A percentile compares a stretch with the other conserved stretches of the same genome.
These are phyloP conservation scores for Ophiostoma piceae DNA, from an alignment of 2,329 filamentous ascomycete genomes.

Conservation along the genomic window DNA sequence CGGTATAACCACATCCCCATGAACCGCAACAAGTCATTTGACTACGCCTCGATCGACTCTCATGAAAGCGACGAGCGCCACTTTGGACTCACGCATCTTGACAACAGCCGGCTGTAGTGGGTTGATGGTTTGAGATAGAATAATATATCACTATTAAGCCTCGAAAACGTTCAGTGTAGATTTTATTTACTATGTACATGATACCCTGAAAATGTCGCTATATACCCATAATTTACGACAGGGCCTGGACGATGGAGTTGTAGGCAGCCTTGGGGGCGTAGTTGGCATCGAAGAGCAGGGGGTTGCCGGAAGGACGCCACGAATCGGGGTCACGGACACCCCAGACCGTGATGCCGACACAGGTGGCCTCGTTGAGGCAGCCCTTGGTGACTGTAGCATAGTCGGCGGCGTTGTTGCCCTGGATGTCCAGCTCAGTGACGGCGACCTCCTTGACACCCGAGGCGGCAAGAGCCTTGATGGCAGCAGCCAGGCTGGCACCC, in stretches of 20 bases:
- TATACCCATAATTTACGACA: conserved; percentile 25
- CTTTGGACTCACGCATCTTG: conserved; percentile 29
- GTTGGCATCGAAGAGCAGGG: conserved; percentile 50
- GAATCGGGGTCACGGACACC: conserved; percentile 48
- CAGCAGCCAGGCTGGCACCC: conserved; percentile 42
- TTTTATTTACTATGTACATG: neutral
- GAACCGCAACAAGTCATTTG: conserved; percentile 36
- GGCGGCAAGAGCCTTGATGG: conserved; percentile 49
- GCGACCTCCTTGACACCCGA: conserved; percentile 53
- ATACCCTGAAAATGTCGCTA: neutral
- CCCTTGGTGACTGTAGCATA: conserved; percentile 55
- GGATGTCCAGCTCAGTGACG: conserved; percentile 65
- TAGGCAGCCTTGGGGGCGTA: conserved; percentile 50
- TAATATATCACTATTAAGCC: neutral
- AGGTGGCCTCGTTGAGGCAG: conserved; percentile 54
- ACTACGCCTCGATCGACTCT: conserved; percentile 17
- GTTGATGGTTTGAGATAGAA: neutral
- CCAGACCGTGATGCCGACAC: conserved; percentile 63
- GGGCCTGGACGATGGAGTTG: conserved; percentile 40
- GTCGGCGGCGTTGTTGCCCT: conserved; percentile 49
- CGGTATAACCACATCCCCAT: conserved; percentile 63
- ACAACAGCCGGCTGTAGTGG: conserved; percentile 21
- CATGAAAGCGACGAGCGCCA: neutral
- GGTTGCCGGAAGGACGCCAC: conserved; percentile 47
- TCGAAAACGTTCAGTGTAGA: neutral